Evolutionary conservation across 257 asterid genomes (phyloP), one percentile per base, ranked within the genome.

Genomic region (Przewalskia tangutica): DNA sequence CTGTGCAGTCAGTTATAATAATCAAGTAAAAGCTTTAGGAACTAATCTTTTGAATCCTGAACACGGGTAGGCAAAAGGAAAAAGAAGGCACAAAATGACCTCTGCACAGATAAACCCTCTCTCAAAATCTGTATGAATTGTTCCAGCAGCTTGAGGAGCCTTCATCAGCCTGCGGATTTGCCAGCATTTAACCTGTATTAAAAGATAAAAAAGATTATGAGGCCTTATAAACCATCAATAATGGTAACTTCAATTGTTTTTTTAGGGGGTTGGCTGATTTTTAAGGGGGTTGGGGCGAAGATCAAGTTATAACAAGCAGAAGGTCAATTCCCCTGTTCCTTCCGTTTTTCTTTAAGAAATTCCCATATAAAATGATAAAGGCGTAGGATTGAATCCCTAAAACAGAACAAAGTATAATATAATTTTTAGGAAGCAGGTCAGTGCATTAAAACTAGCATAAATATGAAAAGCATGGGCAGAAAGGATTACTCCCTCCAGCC

Each of bases 91-190:
- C 8, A 56, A 59, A 82, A 79, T 50, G 81, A 95, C 98, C 98
- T 95, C 99, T 48, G 99, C 99, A 81, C 99, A 95, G 64, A 95
- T 95, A 90, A 95, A 95, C 42, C 99, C 99, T 84, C 83, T 91
- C 84, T 95, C 99, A 87, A 95, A 95, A 89, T 95, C 99, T 75
- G 97, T 77, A 86, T 95, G 99, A 89, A 95, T 95, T 56, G 99
- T 51, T 88, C 99, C 99, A 64, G 99, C 99, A 59, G 99, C 98
- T 89, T 95, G 98, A 82, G 99, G 98, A 86, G 98, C 97, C 88
- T 95, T 95, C 75, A 91, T 86, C 71, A 82, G 94, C 77, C 98
- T 91, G 78, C 97, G 90, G 83, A 95, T 93, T 91, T 95, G 99
- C 99, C 99, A 95, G 89, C 99, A 95, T 86, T 95, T 95, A 1